Evolutionary conservation across 331 rosid genomes (phyloP).

Genomic region (Pyracantha coccinea): DNA sequence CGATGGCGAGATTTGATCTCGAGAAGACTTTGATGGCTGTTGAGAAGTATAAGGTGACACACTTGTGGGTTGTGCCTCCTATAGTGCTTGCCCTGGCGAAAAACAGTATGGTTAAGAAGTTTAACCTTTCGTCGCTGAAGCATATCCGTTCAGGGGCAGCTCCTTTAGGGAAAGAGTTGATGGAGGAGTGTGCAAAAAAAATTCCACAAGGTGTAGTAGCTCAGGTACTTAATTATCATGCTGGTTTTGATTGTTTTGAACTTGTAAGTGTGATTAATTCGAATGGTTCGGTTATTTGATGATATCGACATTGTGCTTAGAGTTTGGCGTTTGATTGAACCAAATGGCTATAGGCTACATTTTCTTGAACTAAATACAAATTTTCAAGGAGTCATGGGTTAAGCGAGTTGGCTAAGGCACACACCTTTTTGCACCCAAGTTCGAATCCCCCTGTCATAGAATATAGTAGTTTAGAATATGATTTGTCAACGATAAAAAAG

Average conservation of each 20-base stretch:
- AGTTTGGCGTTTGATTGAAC: background rate
- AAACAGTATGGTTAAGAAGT: conserved; percentile 46
- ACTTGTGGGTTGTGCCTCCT: conserved; percentile 77
- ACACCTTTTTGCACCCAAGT: background rate
- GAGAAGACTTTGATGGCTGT: conserved; percentile 43
- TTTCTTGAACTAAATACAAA: background rate
- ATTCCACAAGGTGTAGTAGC: conserved; percentile 36
- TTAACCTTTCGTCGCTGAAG: conserved; percentile 50
- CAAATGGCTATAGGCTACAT: background rate
- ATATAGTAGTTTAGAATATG: background rate
- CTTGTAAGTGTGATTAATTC: background rate
- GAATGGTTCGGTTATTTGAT: background rate
- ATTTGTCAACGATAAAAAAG: background rate
- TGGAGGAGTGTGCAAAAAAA: conserved; percentile 54
- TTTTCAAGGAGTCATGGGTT: background rate
- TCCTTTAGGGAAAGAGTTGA: conserved; percentile 74
- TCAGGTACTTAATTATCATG: conserved; percentile 40
- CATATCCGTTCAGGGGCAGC: conserved; percentile 77
- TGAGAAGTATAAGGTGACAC: conserved; percentile 51
- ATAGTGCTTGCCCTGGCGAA: conserved; percentile 61
- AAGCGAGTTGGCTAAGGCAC: background rate
- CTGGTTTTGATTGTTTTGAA: background rate
- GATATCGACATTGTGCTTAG: background rate
- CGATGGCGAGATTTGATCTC: conserved; percentile 42
- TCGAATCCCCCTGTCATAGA: background rate